Evolutionary conservation across 1,284 basidiomycete genomes (phyloP), one percentile per base, ranked within the genome.

Genomic region (Wallemia mellicola): DNA sequence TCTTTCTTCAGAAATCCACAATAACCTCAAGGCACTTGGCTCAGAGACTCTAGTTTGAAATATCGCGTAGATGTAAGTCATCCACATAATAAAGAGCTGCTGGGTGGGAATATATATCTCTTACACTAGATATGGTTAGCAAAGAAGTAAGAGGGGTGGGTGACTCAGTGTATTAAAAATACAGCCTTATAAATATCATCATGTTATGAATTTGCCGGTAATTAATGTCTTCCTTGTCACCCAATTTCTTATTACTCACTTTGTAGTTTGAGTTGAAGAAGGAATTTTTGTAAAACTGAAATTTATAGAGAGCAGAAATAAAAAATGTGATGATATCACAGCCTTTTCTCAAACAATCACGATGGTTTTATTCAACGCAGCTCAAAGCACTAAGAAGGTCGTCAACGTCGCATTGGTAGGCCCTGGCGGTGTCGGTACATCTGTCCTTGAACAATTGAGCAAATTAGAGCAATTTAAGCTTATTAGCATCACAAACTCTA

Each of bases 381-480:
- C 55, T 17, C 38, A 25, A 5, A 24, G 24, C 19, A 33, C 54
- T 24, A 1, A 24, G 19, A 61, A 60, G 61, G 14, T 38, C 14
- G 33, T 80, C 62, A 71, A 75, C 60, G 77, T 91, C 60, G 84
- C 85, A 57, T 75, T 91, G 63, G 74, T 92, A 61, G 88, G 88
- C 62, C 76, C 86, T 55, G 88, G 88, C 15, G 81, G 88, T 60
- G 89, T 94, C 58, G 89, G 89, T 56, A 75, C 77, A 55, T 84
- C 87, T 67, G 78, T 92, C 65, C 75, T 92, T 66, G 70, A 75
- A 58, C 84, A 86, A 69, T 75, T 91, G n/a, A 75, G 81, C 59
- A 73, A 80, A n/a, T 72, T 76, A 25, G 73, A 76, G 57, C 68
- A 70, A 60, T 83, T 86, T 76, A 75, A 73, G 61, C 73, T 91